Conservation (phyloP, 345 rosid genomes). For the Eucalyptus polyanthemos region DNA sequence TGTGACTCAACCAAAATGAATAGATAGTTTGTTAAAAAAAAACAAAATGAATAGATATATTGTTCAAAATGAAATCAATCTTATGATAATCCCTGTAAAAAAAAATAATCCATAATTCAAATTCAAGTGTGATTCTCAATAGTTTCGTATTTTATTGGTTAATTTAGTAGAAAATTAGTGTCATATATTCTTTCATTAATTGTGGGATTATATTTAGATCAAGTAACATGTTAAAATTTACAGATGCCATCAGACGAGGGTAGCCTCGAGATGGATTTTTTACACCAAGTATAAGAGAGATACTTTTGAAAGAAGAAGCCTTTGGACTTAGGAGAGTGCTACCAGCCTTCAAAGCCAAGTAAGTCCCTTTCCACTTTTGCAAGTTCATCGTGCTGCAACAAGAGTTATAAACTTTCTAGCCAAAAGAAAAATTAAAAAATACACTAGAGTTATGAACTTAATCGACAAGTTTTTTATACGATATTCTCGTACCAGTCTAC, state of each 20-base stretch:
- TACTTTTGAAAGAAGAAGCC: not conserved
- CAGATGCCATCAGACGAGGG: not conserved
- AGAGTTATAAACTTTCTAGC: not conserved
- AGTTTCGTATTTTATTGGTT: rapidly evolving
- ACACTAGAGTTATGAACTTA: not conserved
- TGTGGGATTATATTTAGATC: not conserved
- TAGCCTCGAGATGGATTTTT: not conserved
- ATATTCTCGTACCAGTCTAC: rapidly evolving
- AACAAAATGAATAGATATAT: not conserved
- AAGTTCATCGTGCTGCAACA: not conserved
- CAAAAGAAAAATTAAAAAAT: not conserved
- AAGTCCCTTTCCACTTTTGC: not conserved
- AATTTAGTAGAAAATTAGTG: not conserved
- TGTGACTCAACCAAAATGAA: not conserved
- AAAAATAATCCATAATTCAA: not conserved
- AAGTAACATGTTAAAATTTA: not conserved
- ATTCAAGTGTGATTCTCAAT: not conserved
- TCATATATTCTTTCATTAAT: not conserved
- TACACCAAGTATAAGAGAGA: not conserved
- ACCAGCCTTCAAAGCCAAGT: not conserved
- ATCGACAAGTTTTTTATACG: not conserved
- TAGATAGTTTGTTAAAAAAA: too few relatives aligned
- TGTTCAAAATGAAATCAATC: not conserved
- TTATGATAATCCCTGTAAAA: not conserved
- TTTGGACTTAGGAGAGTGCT: not conserved